Percentiles rank a stretch among this genome's conserved stretches.
Evolutionary conservation across 2,329 filamentous ascomycete genomes (phyloP).

Genomic region (Pseudopyrenochaeta lycopersici): DNA sequence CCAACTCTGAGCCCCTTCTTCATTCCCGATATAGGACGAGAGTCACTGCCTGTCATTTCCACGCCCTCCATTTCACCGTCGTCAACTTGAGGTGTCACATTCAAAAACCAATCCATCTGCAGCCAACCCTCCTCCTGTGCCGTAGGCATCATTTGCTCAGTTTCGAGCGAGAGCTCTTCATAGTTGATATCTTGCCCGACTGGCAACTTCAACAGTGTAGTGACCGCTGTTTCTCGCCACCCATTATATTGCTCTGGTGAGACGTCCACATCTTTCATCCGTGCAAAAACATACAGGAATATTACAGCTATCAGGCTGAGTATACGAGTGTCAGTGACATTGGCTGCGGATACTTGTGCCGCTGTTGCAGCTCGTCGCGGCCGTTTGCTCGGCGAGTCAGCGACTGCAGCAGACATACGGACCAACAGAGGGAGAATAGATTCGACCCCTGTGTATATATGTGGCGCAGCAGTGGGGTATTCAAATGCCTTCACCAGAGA

Average conservation of each 20-base stretch:
- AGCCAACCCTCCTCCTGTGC: conserved; percentile 54
- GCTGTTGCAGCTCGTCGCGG: conserved; percentile 52
- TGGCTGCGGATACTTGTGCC: conserved; percentile 6
- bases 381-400: conserved; percentile 56
- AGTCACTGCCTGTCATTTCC: conserved; percentile 28
- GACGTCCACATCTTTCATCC: conserved; percentile 46
- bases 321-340: conserved; percentile 28
- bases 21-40: conserved; percentile 37
- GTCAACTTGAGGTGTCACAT: conserved; percentile 52
- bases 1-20: conserved; percentile 53
- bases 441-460: conserved; percentile 77
- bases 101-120: conserved; percentile 66
- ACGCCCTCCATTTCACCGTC: conserved; percentile 39
- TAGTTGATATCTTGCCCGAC: conserved; percentile 59
- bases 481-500: conserved; percentile 70
- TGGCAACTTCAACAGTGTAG: conserved; percentile 58
- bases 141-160: conserved; percentile 43
- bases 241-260: conserved; percentile 43
- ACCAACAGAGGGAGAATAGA: conserved; percentile 57
- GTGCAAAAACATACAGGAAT: conserved; percentile 67
- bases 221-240: conserved; percentile 57
- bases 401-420: conserved; percentile 36
- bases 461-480: conserved; percentile 71
- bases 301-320: conserved; percentile 66
- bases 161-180: conserved; percentile 52